These are phyloP conservation scores for Pyrenophora seminiperda DNA, from an alignment of 2,329 filamentous ascomycete species.

Conservation along the genomic window DNA sequence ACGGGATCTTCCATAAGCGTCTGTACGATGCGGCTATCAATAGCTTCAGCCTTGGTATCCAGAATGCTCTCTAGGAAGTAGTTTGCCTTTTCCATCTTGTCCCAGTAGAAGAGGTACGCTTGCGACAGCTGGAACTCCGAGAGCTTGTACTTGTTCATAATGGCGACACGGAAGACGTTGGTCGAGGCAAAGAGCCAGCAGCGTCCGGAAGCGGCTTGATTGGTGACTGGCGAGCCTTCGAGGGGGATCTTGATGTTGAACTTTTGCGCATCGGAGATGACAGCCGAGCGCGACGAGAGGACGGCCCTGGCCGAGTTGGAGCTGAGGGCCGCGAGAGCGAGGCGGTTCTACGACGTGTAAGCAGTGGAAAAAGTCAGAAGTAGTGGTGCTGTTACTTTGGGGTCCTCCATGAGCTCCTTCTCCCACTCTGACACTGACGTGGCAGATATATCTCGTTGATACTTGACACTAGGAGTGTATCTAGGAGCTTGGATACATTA, in stretches of 20 bases:
- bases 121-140: conserved; percentile 84
- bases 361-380: neutral
- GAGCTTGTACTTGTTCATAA: conserved; percentile 82
- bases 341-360: conserved; percentile 59
- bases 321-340: conserved; percentile 75
- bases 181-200: conserved; percentile 93
- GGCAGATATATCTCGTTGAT: conserved; percentile 54
- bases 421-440: conserved; percentile 64
- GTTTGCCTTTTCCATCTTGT: conserved; percentile 90
- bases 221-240: conserved; percentile 82
- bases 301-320: conserved; percentile 69
- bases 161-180: conserved; percentile 87
- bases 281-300: conserved; percentile 66
- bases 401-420: conserved; percentile 64
- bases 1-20: conserved; percentile 70
- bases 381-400: conserved; percentile 58
- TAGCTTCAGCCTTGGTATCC: conserved; percentile 70
- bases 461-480: conserved; percentile 34
- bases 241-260: conserved; percentile 84
- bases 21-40: conserved; percentile 76
- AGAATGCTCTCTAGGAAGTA: conserved; percentile 86
- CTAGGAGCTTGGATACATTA: conserved; percentile 25
- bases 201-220: conserved; percentile 78
- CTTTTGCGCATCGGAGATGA: conserved; percentile 73
- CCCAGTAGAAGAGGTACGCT: conserved; percentile 88